Evolutionary conservation across 352 stramenopile genomes (phyloP), one percentile per base, ranked within the genome.

Genomic region (Phytophthora hybrid): DNA sequence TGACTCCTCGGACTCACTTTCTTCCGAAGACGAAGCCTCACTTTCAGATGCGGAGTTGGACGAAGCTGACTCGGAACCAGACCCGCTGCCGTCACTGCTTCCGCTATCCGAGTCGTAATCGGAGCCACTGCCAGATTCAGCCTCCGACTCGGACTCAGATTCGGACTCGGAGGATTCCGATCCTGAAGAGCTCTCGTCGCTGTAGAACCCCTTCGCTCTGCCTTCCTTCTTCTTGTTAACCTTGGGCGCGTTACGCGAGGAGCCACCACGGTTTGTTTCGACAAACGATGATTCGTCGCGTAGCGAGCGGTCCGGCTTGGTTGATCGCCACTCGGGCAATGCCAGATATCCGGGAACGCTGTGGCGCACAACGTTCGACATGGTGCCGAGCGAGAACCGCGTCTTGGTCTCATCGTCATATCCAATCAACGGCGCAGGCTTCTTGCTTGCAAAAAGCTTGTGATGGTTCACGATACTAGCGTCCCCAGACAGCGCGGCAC

Each of bases 311-410:
- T 97, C 88, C 0, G 89, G 82, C 59, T 91, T 91, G 14, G 79
- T 74, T 26, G 63, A 76, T 19, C 91, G 83, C 93, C 93, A 98
- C 19, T 83, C 65, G 0, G 88, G 88, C 47, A 98, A 59, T 4
- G 81, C 54, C 0, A 85, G 57, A 75, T 98, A 98, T 1, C 94
- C 94, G 13, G 84, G 79, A 14, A 97, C 92, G 29, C 73, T 89
- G 76, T 98, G 92, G 11, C 83, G 90, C 32, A 98, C 89, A 66
- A 97, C 78, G 69, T 92, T 88, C 18, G 90, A 97, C 8, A 98
- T 82, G 10, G 92, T 92, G 13, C 94, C 94, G 3, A 98, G 79
- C 16, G 83, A 90, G 49, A 98, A 97, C 3, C 90, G 79, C 23
- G 74, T 83, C 79, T 93, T 91, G 16, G 73, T 73, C 47, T 93